phyloP scores from a whole-genome alignment of 805 yeast species.

The Metschnikowia anglica region DNA sequence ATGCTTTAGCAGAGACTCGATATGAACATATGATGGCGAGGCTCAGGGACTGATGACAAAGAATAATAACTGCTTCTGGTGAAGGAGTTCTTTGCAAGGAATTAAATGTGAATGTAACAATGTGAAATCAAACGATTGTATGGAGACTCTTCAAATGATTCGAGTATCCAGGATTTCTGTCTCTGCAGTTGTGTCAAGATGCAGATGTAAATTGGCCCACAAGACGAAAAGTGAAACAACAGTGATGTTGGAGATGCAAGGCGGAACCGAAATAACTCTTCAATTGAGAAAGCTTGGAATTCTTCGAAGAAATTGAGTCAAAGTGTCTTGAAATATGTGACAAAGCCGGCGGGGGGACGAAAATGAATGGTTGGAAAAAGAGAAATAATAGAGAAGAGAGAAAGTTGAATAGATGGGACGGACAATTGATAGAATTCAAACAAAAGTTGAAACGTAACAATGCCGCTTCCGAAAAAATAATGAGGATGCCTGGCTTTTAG shows the following conservation, averaged over 20 bases:
- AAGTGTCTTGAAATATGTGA: conserved; percentile 3
- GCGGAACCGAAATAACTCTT: background rate
- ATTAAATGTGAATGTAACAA: conserved; percentile 1
- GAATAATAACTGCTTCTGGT: background rate
- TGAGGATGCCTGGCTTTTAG: conserved; percentile 9
- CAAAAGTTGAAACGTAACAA: conserved; percentile 3
- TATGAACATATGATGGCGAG: conserved; percentile 3
- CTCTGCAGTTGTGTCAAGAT: background rate
- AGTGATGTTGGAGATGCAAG: too few species aligned
- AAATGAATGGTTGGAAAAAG: conserved; percentile 6
- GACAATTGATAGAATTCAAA: conserved; percentile 4
- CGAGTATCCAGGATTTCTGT: background rate
- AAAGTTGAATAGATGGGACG: conserved; percentile 1
- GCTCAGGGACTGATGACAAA: background rate
- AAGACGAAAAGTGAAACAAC: conserved; percentile 1
- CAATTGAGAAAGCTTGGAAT: background rate
- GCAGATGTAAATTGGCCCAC: background rate
- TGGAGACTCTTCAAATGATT: background rate
- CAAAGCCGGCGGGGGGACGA: conserved; percentile 7
- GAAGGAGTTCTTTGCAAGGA: background rate
- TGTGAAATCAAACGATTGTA: background rate
- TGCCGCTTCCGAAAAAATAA: conserved; percentile 4
- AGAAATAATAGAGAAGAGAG: conserved; percentile 2
- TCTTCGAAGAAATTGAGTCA: background rate
- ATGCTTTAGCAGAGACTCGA: conserved; percentile 1